Conservation (phyloP, 2,329 filamentous ascomycete genomes). For the Ascosphaera pollenicola region DNA sequence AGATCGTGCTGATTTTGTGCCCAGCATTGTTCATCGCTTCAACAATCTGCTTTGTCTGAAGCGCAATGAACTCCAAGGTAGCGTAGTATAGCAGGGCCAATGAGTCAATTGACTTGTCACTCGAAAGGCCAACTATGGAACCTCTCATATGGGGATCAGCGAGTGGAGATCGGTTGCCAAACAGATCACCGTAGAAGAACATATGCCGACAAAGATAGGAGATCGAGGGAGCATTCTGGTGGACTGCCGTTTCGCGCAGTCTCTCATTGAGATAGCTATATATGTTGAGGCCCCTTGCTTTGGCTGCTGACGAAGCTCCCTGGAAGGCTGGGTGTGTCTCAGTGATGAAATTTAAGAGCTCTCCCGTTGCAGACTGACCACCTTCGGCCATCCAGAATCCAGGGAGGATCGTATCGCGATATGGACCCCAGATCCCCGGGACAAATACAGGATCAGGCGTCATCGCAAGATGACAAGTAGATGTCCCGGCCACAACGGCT, state of each 20-base stretch:
- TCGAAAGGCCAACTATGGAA: slow-evolving; percentile 64
- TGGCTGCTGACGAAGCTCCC: slow-evolving; percentile 55
- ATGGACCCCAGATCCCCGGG: slow-evolving; percentile 89
- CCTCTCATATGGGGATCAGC: slow-evolving; percentile 89
- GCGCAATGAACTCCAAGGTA: slow-evolving; percentile 93
- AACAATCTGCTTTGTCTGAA: slow-evolving; percentile 91
- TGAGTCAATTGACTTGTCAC: slow-evolving; percentile 67
- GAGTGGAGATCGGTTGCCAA: slow-evolving; percentile 87
- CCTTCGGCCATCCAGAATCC: slow-evolving; percentile 95
- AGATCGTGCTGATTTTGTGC: slow-evolving; percentile 75
- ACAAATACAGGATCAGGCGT: slow-evolving; percentile 85
- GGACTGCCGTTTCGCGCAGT: slow-evolving; percentile 52
- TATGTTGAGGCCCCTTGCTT: slow-evolving; percentile 67
- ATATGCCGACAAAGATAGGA: slow-evolving; percentile 78
- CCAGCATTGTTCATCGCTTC: slow-evolving; percentile 82
- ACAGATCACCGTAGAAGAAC: slow-evolving; percentile 97
- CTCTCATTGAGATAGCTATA: slow-evolving; percentile 90
- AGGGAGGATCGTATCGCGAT: slow-evolving; percentile 79
- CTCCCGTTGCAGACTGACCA: slow-evolving; percentile 87
- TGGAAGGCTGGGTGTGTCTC: slow-evolving; percentile 86
- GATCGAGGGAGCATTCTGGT: slow-evolving; percentile 48
- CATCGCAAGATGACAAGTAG: slow-evolving; percentile 94
- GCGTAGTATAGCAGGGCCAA: slow-evolving; percentile 85
- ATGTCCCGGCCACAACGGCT: slow-evolving; percentile 86
- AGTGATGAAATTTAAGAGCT: slow-evolving; percentile 80